Evolutionary conservation across 2,329 filamentous ascomycete genomes (phyloP), one percentile per base, ranked within the genome.

Genomic region (Cordyceps militaris): DNA sequence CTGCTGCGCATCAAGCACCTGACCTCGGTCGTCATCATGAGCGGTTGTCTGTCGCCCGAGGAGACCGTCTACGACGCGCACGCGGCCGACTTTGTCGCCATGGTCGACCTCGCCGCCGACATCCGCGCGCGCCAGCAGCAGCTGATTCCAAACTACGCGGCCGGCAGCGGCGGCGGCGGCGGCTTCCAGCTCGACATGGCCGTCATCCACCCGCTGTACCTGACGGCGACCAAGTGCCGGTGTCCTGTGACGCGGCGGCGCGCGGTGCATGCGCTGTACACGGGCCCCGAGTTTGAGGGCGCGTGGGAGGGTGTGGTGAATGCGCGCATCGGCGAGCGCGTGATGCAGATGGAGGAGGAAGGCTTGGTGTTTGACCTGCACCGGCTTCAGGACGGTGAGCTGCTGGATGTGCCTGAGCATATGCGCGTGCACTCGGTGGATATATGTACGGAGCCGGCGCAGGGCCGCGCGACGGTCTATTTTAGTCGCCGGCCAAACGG

Each of bases 201-300:
- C 26, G 49, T 60, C 50, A 59, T 63, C 13, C 54, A 62, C 28
- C 58, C 61, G 2, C 58, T 63, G 7, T 63, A 60, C 51, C 46
- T 59, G 7, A 59, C 58, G 14, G 61, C 58, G 38, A 57, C 42
- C 19, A 63, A 63, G 56, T 63, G 60, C 48, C 50, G 61, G 10
- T 54, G 57, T 21, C 61, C 61, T 4, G 26, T 43, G 4, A 61
- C 52, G 6, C 59, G 60, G 4, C 56, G 59, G n/a, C 56, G 58
- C 24, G 62, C 60, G 24, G 57, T 62, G 24, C 28, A 49, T 10
- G 53, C 60, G 6, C 46, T 62, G n/a, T 40, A 40, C 9, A 53
- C 34, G 14, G 57, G 46, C 1, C 51, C 61, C 0, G 49, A 57
- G 10, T 52, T 57, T 10, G 61, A 60, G 7, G 59, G 57, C 7